Base-by-base conservation (phyloP, 2,329 filamentous ascomycete genomes). In the Bipolaris cookei region DNA sequence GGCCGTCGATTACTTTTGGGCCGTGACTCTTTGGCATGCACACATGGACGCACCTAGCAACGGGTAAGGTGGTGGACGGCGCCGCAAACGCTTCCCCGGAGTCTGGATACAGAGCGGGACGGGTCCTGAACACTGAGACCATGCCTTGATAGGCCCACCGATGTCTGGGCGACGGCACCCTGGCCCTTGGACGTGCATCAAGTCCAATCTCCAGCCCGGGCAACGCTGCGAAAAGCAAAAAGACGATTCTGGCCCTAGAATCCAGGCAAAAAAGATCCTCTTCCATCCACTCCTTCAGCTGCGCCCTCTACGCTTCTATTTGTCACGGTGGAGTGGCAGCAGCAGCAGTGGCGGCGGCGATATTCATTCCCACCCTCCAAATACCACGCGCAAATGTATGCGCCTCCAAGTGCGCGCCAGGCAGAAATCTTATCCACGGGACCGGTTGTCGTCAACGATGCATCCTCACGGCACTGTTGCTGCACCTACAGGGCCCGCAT, bases 1-100 rank as follows among this genome's bases (percentile, higher is more conserved):
- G 67, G 68, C 66, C 64, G 67, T 61, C 61, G 53, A 64, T 56
- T 59, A 46, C 54, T 53, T 51, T 32, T 54, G 37, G 56, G 41
- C 53, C 63, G 63, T 70, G 70, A 73, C 66, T 69, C 59, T 72
- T 65, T 64, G 60, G 63, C 60, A 62, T 50, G 58, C 58, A 63
- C 41, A 58, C 58, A 56, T 42, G 48, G 48, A 18, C 28, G 53
- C 53, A 21, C 16, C 55, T 57, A 54, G 59, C 59, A 58, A 62
- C 48, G 52, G 62, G 35, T 63, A 62, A 51, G 64, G 35, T 62
- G 59, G 48, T 51, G n/a, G 30, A 48, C 48, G 58, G 51, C 59
- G 54, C 49, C 63, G 54, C 56, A 51, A 56, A 58, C 58, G 62
- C 59, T 61, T 63, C 63, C 63, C 59, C 51, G 55, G 57, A 58